Conservation (phyloP, 2,329 filamentous ascomycete genomes). For the Triangularia setosa region DNA sequence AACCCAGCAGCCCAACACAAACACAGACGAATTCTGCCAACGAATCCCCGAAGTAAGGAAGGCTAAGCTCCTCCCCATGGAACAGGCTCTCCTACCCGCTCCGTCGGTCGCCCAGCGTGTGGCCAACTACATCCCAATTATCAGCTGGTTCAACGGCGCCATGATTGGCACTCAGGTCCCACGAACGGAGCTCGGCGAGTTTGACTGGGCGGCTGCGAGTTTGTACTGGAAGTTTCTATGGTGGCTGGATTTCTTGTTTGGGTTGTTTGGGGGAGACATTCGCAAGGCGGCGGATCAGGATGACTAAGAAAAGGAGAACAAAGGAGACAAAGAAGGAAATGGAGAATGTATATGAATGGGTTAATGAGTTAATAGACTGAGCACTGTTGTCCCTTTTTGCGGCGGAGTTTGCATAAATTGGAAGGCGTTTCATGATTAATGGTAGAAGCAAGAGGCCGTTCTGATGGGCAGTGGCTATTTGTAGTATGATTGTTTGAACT, state of each 20-base stretch:
- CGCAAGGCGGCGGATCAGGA: constrained; percentile 52
- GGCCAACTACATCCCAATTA: constrained; percentile 61
- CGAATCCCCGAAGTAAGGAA: constrained; percentile 64
- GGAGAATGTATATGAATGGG: not conserved
- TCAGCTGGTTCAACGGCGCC: constrained; percentile 67
- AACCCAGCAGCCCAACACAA: constrained; percentile 23
- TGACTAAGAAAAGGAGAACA: constrained; percentile 38
- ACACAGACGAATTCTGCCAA: constrained; percentile 48
- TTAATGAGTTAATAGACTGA: not conserved
- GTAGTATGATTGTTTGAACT: not conserved
- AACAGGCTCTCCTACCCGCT: constrained; percentile 67
- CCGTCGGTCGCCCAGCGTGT: constrained; percentile 61
- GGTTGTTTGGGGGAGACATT: constrained; percentile 57
- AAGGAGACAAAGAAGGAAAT: not conserved
- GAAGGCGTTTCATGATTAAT: not conserved
- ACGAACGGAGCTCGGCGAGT: constrained; percentile 66
- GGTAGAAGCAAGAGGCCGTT: not conserved
- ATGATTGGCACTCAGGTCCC: constrained; percentile 76
- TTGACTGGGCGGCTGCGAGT: constrained; percentile 69
- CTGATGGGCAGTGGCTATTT: not conserved
- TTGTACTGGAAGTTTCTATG: constrained; percentile 66
- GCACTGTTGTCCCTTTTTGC: not conserved
- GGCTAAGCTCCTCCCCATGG: constrained; percentile 61
- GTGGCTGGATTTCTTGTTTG: constrained; percentile 57
- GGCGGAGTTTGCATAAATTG: not conserved